These are phyloP conservation scores for Suillus cothurnatus DNA, from an alignment of 768 basidiomycete genomes.

Conservation along the genomic window DNA sequence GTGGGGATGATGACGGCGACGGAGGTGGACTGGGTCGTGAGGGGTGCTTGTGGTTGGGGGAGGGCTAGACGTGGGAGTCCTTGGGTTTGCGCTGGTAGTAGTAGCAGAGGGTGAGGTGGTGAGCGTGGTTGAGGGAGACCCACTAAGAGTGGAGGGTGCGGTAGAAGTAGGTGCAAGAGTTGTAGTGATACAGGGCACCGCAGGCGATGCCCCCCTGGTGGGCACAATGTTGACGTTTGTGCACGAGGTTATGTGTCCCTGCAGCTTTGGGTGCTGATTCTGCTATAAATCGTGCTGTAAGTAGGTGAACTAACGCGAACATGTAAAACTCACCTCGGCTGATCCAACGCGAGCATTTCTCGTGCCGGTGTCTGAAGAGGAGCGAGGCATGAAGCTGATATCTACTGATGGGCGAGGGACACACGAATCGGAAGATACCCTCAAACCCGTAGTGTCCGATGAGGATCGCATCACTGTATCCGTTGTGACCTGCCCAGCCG, in stretches of 20 bases:
- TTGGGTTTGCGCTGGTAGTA: not conserved
- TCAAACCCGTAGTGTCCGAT: not conserved
- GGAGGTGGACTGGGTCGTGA: not conserved
- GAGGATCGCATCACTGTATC: not conserved
- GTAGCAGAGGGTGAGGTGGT: not conserved
- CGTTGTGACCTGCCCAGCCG: not conserved
- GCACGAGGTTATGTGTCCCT: not conserved
- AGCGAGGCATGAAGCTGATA: not conserved
- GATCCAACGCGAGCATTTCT: not conserved
- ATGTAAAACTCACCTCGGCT: not conserved
- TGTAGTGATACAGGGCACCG: not conserved
- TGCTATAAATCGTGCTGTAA: not conserved
- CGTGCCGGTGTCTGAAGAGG: not conserved
- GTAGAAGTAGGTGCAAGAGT: not conserved
- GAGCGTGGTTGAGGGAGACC: not conserved
- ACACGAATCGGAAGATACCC: not conserved
- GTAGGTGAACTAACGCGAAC: not conserved
- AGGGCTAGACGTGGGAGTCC: slow-evolving; percentile 1
- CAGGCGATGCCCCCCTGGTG: no score
- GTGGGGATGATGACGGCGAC: slow-evolving; percentile 18
- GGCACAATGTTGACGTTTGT: not conserved
- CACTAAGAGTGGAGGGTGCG: not conserved
- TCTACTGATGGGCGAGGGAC: not conserved
- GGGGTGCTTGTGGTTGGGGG: not conserved
- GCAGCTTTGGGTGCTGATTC: not conserved